phyloP scores from a whole-genome alignment of 768 basidiomycete genomes.

The Pleurotus cornucopiae region DNA sequence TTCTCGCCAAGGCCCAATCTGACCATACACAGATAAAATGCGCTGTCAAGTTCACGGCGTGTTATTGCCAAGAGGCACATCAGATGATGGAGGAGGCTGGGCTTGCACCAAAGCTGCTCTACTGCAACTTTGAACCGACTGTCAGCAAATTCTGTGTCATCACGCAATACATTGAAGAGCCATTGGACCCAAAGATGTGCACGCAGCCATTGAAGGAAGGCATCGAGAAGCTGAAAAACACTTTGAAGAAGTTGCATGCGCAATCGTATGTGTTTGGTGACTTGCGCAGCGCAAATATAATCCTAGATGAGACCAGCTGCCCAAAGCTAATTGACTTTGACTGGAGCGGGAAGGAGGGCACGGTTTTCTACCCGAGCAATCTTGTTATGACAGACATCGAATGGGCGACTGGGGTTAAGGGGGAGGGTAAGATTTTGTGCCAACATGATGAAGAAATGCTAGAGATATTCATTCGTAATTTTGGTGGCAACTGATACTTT shows the following conservation, averaged over 20 bases:
- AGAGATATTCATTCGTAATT: neutral
- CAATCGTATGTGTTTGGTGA: neutral
- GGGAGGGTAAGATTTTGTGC: neutral
- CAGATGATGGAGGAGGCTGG: neutral
- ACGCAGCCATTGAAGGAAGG: neutral
- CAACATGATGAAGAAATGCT: constrained; percentile 1
- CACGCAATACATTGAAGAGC: neutral
- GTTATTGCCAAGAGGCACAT: neutral
- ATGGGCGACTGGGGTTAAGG: neutral
- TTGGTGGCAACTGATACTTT: neutral
- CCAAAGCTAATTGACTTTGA: neutral
- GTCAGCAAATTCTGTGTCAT: neutral
- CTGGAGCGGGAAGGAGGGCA: neutral
- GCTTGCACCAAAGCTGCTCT: neutral
- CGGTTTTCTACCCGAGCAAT: neutral
- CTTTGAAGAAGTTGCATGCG: neutral
- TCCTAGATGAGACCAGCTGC: neutral
- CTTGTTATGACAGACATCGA: neutral
- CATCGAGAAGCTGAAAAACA: neutral
- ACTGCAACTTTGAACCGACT: neutral
- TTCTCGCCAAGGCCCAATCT: neutral
- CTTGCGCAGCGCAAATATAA: neutral
- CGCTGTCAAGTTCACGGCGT: neutral
- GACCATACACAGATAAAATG: neutral
- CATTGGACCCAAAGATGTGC: no score